phyloP scores from a whole-genome alignment of 768 basidiomycete genomes.

The Agaricus bisporus region DNA sequence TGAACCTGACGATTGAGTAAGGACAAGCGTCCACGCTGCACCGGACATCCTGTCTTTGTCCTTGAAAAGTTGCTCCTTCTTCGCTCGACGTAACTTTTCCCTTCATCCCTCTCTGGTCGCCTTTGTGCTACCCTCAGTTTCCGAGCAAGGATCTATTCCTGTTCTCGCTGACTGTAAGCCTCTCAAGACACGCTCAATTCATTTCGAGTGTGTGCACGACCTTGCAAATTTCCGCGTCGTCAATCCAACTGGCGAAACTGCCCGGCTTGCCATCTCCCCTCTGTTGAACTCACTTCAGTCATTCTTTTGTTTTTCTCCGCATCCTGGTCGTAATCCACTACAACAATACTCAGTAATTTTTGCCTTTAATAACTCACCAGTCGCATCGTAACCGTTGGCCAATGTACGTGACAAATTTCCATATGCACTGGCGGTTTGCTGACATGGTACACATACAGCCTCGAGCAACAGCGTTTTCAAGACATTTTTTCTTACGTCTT shows the following conservation, averaged over 20 bases:
- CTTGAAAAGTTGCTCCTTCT: slow-evolving; percentile 47
- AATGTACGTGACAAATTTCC: slow-evolving; percentile 8
- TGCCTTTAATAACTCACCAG: slow-evolving; percentile 17
- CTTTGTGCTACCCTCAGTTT: slow-evolving; percentile 25
- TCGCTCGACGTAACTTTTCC: slow-evolving; percentile 38
- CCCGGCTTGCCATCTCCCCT: slow-evolving; percentile 22
- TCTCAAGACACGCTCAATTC: slow-evolving; percentile 42
- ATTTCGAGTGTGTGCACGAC: slow-evolving; percentile 40
- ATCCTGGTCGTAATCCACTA: slow-evolving; percentile 14
- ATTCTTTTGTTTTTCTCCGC: slow-evolving; percentile 34
- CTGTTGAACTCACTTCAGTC: slow-evolving; percentile 38
- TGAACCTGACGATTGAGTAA: slow-evolving; percentile 36
- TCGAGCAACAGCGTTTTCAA: neutral
- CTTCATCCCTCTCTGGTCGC: slow-evolving; percentile 26
- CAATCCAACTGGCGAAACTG: slow-evolving; percentile 31
- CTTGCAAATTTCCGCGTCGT: slow-evolving; percentile 18
- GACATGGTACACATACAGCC: slow-evolving; percentile 4
- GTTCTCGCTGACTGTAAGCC: slow-evolving; percentile 24
- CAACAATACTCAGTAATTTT: slow-evolving; percentile 26
- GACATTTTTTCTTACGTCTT: slow-evolving; percentile 6
- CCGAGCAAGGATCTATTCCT: slow-evolving; percentile 28
- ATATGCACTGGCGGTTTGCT: neutral
- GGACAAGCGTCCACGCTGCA: slow-evolving; percentile 50
- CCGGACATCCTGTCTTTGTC: slow-evolving; percentile 39
- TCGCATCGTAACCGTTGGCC: slow-evolving; percentile 18